Evolutionary conservation across 2,329 filamentous ascomycete genomes (phyloP).

Genomic region (Cryoendolithus antarcticus): DNA sequence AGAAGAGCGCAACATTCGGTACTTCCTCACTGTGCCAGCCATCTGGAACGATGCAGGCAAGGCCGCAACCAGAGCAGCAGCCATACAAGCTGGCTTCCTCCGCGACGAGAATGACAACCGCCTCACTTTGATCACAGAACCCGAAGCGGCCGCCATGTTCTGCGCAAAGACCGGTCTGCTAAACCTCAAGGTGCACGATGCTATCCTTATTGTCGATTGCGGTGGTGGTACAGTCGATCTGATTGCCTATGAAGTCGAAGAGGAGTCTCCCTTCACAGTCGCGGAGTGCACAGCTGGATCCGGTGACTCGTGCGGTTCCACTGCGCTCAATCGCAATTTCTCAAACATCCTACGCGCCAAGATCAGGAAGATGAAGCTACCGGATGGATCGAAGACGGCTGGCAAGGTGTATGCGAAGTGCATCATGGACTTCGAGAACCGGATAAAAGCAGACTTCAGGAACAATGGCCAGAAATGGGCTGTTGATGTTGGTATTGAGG

Average conservation of each 20-base stretch:
- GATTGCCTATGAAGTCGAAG: slow-evolving; percentile 97
- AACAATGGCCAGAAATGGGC: slow-evolving; percentile 99
- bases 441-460: slow-evolving; percentile 98
- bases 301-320: slow-evolving; percentile 96
- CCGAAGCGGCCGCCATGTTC: slow-evolving; percentile 93
- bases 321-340: slow-evolving; percentile 93
- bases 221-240: slow-evolving; percentile 97
- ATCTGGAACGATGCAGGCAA: slow-evolving; percentile 99
- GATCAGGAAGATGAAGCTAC: slow-evolving; percentile 98
- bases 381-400: slow-evolving; percentile 88
- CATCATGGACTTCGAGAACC: slow-evolving; percentile 99
- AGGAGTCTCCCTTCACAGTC: slow-evolving; percentile 92
- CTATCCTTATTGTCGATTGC: slow-evolving; percentile 95
- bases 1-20: slow-evolving; percentile 94
- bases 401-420: slow-evolving; percentile 97
- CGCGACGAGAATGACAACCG: slow-evolving; percentile 97
- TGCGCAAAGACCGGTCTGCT: slow-evolving; percentile 93
- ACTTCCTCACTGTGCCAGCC: slow-evolving; percentile 95
- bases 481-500: slow-evolving; percentile 92
- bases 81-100: slow-evolving; percentile 92
- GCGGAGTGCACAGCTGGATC: slow-evolving; percentile 95
- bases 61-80: slow-evolving; percentile 86
- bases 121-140: slow-evolving; percentile 86
- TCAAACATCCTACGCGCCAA: slow-evolving; percentile 96
- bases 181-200: slow-evolving; percentile 95